Conservation (phyloP, 345 rosid genomes). For the Eucalyptus marginata region DNA sequence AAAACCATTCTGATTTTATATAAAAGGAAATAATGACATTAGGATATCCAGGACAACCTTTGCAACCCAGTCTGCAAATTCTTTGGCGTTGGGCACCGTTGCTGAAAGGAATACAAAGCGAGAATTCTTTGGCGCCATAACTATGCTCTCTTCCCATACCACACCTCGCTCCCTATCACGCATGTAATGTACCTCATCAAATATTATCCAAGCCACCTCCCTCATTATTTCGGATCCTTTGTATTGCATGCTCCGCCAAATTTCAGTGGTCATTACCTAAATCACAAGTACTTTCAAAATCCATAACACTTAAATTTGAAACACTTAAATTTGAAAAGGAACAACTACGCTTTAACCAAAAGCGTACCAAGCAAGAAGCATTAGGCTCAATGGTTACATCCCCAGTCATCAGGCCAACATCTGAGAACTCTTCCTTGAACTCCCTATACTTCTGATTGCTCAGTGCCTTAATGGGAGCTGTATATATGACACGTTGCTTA, state of each 20-base stretch:
- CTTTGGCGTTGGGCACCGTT: slow-evolving; percentile 97
- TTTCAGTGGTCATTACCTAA: slow-evolving; percentile 99
- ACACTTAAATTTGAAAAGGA: not conserved
- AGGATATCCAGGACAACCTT: slow-evolving; percentile 34
- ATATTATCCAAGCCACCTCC: slow-evolving; percentile 95
- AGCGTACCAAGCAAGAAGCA: slow-evolving; percentile 81
- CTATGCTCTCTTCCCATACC: slow-evolving; percentile 99
- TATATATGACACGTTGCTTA: slow-evolving; percentile 85
- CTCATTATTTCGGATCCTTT: slow-evolving; percentile 88
- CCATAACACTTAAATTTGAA: not conserved
- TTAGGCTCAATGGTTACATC: slow-evolving; percentile 96
- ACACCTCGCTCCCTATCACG: slow-evolving; percentile 98
- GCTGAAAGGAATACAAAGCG: slow-evolving; percentile 95
- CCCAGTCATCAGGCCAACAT: slow-evolving; percentile 98
- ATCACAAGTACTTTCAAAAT: slow-evolving; percentile 8
- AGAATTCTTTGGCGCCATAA: slow-evolving; percentile 94
- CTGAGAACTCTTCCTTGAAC: slow-evolving; percentile 94
- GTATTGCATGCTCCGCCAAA: slow-evolving; percentile 98
- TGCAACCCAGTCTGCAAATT: slow-evolving; percentile 99
- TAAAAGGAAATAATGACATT: not conserved
- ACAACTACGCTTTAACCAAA: not conserved
- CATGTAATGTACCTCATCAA: slow-evolving; percentile 99
- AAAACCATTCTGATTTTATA: not conserved
- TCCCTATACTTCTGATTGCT: slow-evolving; percentile 96
- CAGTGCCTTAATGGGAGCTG: slow-evolving; percentile 94